Percentiles rank a stretch among this genome's conserved stretches.
Evolutionary conservation across 352 stramenopile species (phyloP).

Genomic region (Phytophthora capsici): DNA sequence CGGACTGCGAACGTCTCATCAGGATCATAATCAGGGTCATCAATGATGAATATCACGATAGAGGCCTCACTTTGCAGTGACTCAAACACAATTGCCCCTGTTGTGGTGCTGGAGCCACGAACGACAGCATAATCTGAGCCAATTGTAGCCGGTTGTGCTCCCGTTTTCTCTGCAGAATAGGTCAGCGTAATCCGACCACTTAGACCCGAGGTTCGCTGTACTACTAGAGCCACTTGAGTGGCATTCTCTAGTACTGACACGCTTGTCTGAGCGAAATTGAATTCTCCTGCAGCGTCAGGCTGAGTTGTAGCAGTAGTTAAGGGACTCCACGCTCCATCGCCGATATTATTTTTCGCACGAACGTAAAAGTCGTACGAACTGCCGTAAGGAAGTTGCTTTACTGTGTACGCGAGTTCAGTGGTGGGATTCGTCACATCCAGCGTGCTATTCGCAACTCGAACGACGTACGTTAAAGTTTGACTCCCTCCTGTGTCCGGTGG

Average conservation of each 20-base stretch:
- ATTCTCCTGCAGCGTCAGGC: slow-evolving; percentile 59
- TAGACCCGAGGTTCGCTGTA: slow-evolving; percentile 53
- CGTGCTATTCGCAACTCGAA: slow-evolving; percentile 23
- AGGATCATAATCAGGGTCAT: slow-evolving; percentile 54
- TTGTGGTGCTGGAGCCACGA: slow-evolving; percentile 10
- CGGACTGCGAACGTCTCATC: slow-evolving; percentile 53
- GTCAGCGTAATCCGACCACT: slow-evolving; percentile 47
- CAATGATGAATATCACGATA: slow-evolving; percentile 48
- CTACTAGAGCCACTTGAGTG: slow-evolving; percentile 31
- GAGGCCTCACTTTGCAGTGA: slow-evolving; percentile 28
- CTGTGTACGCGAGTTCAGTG: slow-evolving; percentile 4
- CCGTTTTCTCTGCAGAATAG: slow-evolving; percentile 23
- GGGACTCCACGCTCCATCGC: slow-evolving; percentile 45
- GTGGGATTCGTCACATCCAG: slow-evolving; percentile 16
- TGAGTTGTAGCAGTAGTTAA: slow-evolving; percentile 34
- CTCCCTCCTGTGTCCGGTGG: slow-evolving; percentile 58
- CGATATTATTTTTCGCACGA: slow-evolving; percentile 40
- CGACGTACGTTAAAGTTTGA: slow-evolving; percentile 38
- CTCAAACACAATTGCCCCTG: slow-evolving; percentile 42
- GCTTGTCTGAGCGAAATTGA: slow-evolving; percentile 41
- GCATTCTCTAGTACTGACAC: slow-evolving; percentile 52
- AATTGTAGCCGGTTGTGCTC: slow-evolving; percentile 29
- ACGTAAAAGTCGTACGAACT: slow-evolving; percentile 50
- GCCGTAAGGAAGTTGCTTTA: slow-evolving; percentile 37
- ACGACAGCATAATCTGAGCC: slow-evolving; percentile 47